Base-by-base conservation (phyloP, 2,329 filamentous ascomycete genomes). In the Hymenoscyphus fraxineus region DNA sequence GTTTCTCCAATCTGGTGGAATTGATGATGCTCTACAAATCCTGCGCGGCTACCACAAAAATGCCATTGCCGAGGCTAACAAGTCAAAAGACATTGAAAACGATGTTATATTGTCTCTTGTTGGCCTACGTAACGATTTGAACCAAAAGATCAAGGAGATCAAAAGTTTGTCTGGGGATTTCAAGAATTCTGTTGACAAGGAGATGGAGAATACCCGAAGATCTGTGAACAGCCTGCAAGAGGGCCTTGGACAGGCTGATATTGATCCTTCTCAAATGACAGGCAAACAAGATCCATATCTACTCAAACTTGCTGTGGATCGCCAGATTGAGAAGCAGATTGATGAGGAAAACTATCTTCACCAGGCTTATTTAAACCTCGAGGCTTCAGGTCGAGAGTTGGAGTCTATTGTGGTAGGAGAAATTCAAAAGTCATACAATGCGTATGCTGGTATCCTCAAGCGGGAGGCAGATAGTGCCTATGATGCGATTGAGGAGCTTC, bases 71-170 rank as follows among this genome's bases (percentile, higher is more conserved):
- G 95, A 97, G 75, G 87, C 92, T 15, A 92, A 89, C 77, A 97
- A 97, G 78, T 92, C 94, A 2, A 88, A 85, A 64, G 93, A 97
- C 67, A 93, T 97, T 64, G 92, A 98, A 75, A 88, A 88, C 67
- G 94, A 98, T 74, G 93, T 99, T 58, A 92, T 98, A 68, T 82
- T 91, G 60, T 93, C 94, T 61, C 81, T 99, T 63, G 92, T 89
- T 1, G 93, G 93, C 0, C 80, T 99, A 62, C 83, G 95, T 64
- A 93, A 88, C 73, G 95, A 99, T 76, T 81, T 99, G 19, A 90
- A 90, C 67, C 92, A 96, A 76, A 99, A 99, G 80, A 96, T 96
- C 77, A 99, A 98, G 78, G 95, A 99, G 78, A 99, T 99, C 80
- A 97, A 96, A 79, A 89, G 88, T 70, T 81, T 99, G 16, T 91